Percentiles rank a stretch among this genome's conserved stretches.
Evolutionary conservation across 352 stramenopile genomes (phyloP).

Genomic region (Pythium aphanidermatum): DNA sequence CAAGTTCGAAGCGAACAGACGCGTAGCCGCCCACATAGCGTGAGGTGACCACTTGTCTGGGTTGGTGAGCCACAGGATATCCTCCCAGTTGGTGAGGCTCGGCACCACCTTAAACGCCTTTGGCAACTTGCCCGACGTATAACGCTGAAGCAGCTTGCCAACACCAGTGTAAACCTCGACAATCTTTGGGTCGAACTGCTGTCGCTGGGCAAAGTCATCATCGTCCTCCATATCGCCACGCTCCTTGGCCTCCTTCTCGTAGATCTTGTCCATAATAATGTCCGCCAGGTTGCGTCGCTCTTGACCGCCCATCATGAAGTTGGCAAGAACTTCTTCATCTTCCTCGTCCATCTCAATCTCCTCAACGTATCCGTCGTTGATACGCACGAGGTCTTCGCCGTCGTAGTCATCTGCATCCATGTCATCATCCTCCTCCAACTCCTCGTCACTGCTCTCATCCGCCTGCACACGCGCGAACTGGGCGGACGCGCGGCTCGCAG

Average conservation of each 20-base stretch:
- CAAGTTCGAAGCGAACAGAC: conserved; percentile 99
- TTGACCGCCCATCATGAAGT: conserved; percentile 78
- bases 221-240: conserved; percentile 78
- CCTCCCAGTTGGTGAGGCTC: conserved; percentile 98
- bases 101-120: conserved; percentile 99
- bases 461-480: conserved; percentile 22
- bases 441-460: conserved; percentile 52
- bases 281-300: conserved; percentile 94
- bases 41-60: conserved; percentile 98
- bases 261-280: conserved; percentile 99
- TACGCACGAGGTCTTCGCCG: conserved; percentile 81
- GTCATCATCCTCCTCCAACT: conserved; percentile 79
- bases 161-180: conserved; percentile 99
- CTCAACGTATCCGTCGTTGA: conserved; percentile 90
- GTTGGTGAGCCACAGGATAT: conserved; percentile 95
- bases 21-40: conserved; percentile 95
- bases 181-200: conserved; percentile 91
- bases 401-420: conserved; percentile 87
- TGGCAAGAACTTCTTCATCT: conserved; percentile 81
- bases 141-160: conserved; percentile 95
- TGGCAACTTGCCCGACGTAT: conserved; percentile 97
- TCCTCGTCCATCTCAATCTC: conserved; percentile 86
- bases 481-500: conserved; percentile 5
- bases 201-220: conserved; percentile 47
- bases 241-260: conserved; percentile 91